phyloP scores from a whole-genome alignment of 495 filamentous ascomycete species.

The Hapsidospora chrysogenum region DNA sequence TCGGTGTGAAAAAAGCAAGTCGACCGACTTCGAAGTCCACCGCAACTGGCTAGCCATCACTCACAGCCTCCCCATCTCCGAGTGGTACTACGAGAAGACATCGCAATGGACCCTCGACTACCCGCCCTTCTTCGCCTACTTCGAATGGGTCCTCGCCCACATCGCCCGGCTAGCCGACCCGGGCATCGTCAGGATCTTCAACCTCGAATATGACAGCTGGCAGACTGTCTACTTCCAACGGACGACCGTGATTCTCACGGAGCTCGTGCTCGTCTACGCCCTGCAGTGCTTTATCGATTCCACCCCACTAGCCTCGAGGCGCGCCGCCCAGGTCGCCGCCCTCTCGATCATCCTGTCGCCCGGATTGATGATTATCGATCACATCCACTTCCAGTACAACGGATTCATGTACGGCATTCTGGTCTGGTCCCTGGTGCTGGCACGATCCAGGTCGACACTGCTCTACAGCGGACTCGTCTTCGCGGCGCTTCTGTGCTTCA shows the following conservation, averaged over 20 bases:
- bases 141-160: slow-evolving; percentile 87
- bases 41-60: slow-evolving; percentile 96
- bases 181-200: slow-evolving; percentile 65
- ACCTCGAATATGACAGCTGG: slow-evolving; percentile 75
- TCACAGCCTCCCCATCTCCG: slow-evolving; percentile 65
- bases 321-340: slow-evolving; percentile 73
- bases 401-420: slow-evolving; percentile 87
- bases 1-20: slow-evolving; percentile 56
- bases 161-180: slow-evolving; percentile 60
- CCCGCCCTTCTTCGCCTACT: slow-evolving; percentile 91
- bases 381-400: slow-evolving; percentile 99
- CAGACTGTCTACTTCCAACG: slow-evolving; percentile 88
- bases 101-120: slow-evolving; percentile 99
- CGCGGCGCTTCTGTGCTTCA: slow-evolving; percentile 73
- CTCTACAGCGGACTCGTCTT: slow-evolving; percentile 70
- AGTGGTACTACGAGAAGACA: slow-evolving; percentile 95
- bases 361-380: slow-evolving; percentile 90
- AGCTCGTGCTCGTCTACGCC: slow-evolving; percentile 73
- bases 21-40: slow-evolving; percentile 98
- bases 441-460: slow-evolving; percentile 58
- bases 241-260: slow-evolving; percentile 69
- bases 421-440: slow-evolving; percentile 67
- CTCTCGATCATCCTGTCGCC: slow-evolving; percentile 84
- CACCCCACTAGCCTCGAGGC: slow-evolving; percentile 42
- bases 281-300: slow-evolving; percentile 62